Conservation (phyloP, 148 eudicot species). For the Linanthus parryae region DNA sequence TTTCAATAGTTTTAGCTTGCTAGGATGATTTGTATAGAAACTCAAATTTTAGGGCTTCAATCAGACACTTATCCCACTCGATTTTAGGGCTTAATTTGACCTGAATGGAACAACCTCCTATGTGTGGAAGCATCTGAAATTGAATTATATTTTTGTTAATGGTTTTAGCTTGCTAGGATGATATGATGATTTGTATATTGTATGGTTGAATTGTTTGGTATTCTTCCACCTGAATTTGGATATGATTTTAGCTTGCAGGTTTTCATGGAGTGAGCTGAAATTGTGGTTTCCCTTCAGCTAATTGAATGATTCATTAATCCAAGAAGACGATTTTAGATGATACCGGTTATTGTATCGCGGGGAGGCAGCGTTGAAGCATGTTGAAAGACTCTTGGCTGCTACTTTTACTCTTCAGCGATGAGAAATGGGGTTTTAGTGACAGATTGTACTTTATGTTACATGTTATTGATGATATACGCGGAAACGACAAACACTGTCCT, state of each 20-base stretch:
- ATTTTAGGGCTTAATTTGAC: no score
- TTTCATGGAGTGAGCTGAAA: conserved; percentile 10
- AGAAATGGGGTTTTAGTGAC: conserved; percentile 37
- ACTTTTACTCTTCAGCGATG: conserved; percentile 46
- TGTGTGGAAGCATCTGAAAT: conserved; percentile 32
- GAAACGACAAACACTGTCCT: conserved; percentile 37
- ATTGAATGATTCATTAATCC: no score
- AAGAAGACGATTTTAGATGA: conserved; percentile 55
- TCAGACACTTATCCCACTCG: no score
- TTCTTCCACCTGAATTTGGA: background rate
- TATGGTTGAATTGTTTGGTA: background rate
- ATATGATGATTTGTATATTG: background rate
- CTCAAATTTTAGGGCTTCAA: no score
- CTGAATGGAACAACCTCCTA: conserved; percentile 24
- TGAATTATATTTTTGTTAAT: no score
- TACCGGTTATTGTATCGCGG: conserved; percentile 66
- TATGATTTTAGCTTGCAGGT: conserved; percentile 1
- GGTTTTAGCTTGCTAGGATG: no score
- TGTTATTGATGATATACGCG: conserved; percentile 23
- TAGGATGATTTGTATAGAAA: no score
- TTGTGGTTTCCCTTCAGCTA: no score
- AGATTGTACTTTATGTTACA: conserved; percentile 41
- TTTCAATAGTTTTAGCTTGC: no score
- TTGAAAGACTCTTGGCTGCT: conserved; percentile 44
- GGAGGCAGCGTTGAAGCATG: conserved; percentile 85